A percentile compares a stretch with the other conserved stretches of the same genome.
phyloP scores from a whole-genome alignment of 176 grass and related monocot species.

The Chloris gayana region DNA sequence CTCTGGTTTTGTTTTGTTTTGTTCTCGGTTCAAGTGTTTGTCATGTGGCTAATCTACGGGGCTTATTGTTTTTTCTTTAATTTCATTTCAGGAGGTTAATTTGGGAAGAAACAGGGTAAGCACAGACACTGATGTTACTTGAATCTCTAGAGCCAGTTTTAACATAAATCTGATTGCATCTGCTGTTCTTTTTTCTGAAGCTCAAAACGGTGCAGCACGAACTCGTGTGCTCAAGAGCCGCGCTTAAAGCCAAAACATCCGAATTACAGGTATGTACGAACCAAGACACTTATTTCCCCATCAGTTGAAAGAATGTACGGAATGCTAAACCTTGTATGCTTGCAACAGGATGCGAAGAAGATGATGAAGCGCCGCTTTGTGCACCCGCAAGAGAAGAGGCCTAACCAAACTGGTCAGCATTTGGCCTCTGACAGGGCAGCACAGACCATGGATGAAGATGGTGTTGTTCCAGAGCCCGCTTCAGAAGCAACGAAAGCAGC shows the following conservation, averaged over 20 bases:
- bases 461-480: constrained; percentile 12
- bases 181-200: constrained; percentile 28
- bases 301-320: neutral
- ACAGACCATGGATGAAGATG: constrained; percentile 28
- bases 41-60: neutral
- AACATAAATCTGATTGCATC: constrained; percentile 23
- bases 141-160: constrained; percentile 28
- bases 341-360: constrained; percentile 49
- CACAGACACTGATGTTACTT: too few species aligned
- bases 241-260: constrained; percentile 46
- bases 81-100: constrained; percentile 53
- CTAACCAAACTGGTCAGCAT: constrained; percentile 8
- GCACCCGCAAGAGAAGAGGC: constrained; percentile 28
- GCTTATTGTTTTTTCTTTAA: neutral
- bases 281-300: neutral
- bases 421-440: constrained; percentile 14
- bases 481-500: neutral
- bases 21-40: neutral
- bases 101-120: constrained; percentile 55
- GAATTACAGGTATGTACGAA: constrained; percentile 47
- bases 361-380: constrained; percentile 5
- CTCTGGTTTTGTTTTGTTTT: neutral
- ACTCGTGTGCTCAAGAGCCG: constrained; percentile 50
- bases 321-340: neutral
- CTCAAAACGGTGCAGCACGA: constrained; percentile 59